Conservation (phyloP, 2,329 filamentous ascomycete genomes). For the Camptophora hylomeconis region DNA sequence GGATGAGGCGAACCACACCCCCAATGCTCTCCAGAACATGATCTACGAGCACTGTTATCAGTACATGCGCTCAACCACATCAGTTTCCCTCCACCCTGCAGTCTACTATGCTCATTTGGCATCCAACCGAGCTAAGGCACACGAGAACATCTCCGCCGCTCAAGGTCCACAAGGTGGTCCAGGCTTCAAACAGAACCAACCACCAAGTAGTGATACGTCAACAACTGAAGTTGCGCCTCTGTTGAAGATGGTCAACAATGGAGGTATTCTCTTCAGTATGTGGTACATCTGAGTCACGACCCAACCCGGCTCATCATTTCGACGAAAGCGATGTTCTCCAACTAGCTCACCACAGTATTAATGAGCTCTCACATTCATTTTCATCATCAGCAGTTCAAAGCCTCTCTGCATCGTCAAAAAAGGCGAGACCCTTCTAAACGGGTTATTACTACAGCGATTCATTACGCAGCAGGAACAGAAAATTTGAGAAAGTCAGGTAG, state of each 20-base stretch:
- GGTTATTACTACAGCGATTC: slow-evolving; percentile 6
- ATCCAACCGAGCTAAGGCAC: slow-evolving; percentile 62
- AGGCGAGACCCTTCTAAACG: slow-evolving; percentile 16
- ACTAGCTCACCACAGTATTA: background rate
- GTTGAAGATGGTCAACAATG: slow-evolving; percentile 21
- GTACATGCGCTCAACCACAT: slow-evolving; percentile 81
- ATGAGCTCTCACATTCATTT: slow-evolving; percentile 3
- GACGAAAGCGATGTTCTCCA: background rate
- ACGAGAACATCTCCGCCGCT: slow-evolving; percentile 43
- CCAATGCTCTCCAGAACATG: slow-evolving; percentile 67
- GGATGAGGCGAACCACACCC: slow-evolving; percentile 59
- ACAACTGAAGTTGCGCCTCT: slow-evolving; percentile 22
- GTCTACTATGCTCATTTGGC: slow-evolving; percentile 95
- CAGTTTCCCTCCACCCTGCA: slow-evolving; percentile 73
- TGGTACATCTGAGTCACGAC: slow-evolving; percentile 28
- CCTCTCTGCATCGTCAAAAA: slow-evolving; percentile 16
- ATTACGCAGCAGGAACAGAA: slow-evolving; percentile 7
- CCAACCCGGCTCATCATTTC: background rate
- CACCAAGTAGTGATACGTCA: slow-evolving; percentile 18
- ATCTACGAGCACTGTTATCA: slow-evolving; percentile 94
- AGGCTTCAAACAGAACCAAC: slow-evolving; percentile 22
- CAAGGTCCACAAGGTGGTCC: slow-evolving; percentile 29
- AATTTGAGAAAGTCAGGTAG: slow-evolving; percentile 6
- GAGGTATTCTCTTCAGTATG: slow-evolving; percentile 21
- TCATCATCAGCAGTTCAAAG: slow-evolving; percentile 16